These are phyloP conservation scores for Coemansia sp. DNA, from an alignment of 371 early-diverging fungal genomes.

Conservation along the genomic window DNA sequence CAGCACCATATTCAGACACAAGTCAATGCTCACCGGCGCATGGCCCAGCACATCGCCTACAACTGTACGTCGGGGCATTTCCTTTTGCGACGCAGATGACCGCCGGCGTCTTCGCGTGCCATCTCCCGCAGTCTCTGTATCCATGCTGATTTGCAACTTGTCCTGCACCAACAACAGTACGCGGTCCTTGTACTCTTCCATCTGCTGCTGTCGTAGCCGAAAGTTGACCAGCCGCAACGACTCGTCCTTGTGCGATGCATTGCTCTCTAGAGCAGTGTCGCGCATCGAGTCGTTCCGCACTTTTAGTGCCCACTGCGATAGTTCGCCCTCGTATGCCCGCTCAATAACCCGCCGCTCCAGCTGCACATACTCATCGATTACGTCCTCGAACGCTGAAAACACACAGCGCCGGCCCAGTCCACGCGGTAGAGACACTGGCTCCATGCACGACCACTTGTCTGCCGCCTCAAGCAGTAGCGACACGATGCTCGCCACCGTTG, in stretches of 20 bases:
- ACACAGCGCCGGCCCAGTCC: conserved; percentile 32
- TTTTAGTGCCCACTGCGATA: conserved; percentile 28
- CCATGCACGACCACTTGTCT: conserved; percentile 29
- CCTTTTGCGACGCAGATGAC: neutral
- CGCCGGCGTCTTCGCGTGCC: neutral
- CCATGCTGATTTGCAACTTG: conserved; percentile 8
- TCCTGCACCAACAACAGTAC: conserved; percentile 35
- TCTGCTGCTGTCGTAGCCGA: conserved; percentile 26
- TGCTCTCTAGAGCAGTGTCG: neutral
- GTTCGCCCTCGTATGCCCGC: conserved; percentile 20
- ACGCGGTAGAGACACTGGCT: conserved; percentile 10
- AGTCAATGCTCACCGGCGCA: conserved; percentile 64
- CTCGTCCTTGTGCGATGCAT: neutral
- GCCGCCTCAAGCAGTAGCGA: conserved; percentile 22
- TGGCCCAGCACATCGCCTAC: conserved; percentile 32
- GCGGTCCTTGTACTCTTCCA: conserved; percentile 42
- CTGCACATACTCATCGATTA: conserved; percentile 34
- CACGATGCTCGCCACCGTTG: conserved; percentile 38
- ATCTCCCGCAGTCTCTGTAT: neutral
- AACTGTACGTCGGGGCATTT: conserved; percentile 10
- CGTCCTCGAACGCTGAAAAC: conserved; percentile 34
- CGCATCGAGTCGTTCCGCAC: neutral
- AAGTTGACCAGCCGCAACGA: conserved; percentile 35
- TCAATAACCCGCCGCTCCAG: conserved; percentile 39
- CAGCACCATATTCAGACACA: conserved; percentile 76